phyloP scores from a whole-genome alignment of 1,284 basidiomycete species.

The Thecaphora frezii region DNA sequence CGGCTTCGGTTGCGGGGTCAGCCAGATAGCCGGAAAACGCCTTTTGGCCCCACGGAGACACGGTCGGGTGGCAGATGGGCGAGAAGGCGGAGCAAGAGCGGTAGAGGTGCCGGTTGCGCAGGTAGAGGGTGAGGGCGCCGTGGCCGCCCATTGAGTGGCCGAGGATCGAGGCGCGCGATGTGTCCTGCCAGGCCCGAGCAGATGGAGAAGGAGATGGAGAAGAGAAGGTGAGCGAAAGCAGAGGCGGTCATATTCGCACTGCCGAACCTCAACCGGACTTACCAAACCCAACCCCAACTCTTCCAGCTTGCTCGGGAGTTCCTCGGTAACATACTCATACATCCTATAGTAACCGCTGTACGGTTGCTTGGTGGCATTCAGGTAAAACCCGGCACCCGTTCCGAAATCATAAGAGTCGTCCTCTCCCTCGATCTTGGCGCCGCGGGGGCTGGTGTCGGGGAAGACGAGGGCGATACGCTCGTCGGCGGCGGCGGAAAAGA shows the following conservation, averaged over 20 bases:
- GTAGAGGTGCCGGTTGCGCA: slow-evolving; percentile 70
- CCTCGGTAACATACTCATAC: slow-evolving; percentile 47
- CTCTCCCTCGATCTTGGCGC: slow-evolving; percentile 78
- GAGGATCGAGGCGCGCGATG: slow-evolving; percentile 35
- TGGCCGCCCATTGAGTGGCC: slow-evolving; percentile 83
- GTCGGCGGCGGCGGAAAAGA: slow-evolving; percentile 47
- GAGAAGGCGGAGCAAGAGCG: slow-evolving; percentile 90
- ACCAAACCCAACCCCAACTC: slow-evolving; percentile 36
- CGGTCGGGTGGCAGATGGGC: slow-evolving; percentile 84
- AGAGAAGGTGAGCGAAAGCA: background rate
- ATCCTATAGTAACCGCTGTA: slow-evolving; percentile 52
- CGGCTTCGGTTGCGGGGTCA: slow-evolving; percentile 73
- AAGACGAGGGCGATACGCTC: slow-evolving; percentile 82
- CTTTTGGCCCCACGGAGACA: slow-evolving; percentile 87
- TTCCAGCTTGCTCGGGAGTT: slow-evolving; percentile 38
- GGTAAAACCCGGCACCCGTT: slow-evolving; percentile 55
- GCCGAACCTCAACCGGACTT: slow-evolving; percentile 9
- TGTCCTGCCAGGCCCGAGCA: slow-evolving; percentile 17
- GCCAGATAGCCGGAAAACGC: slow-evolving; percentile 85
- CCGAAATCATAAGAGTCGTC: slow-evolving; percentile 76
- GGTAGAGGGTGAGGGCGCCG: slow-evolving; percentile 88
- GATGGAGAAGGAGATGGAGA: background rate
- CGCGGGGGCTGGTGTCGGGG: slow-evolving; percentile 92
- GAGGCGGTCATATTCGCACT: background rate
- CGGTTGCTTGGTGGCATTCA: slow-evolving; percentile 53